Evolutionary conservation across 768 basidiomycete species (phyloP), one percentile per base, ranked within the genome.

Genomic region (Russula sp.): DNA sequence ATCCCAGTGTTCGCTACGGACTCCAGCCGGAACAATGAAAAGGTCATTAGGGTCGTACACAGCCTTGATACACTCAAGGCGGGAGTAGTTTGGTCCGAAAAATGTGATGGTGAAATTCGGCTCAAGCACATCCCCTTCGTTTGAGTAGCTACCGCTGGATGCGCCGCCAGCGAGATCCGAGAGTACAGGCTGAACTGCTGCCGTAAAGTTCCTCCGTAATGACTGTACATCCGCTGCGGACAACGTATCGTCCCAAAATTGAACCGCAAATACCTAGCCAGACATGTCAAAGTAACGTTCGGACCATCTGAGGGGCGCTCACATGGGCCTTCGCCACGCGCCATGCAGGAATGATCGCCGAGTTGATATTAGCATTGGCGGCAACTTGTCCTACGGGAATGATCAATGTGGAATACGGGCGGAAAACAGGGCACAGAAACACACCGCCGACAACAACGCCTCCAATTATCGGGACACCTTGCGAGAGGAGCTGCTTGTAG

Each of bases 291-390:
- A 50, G 8, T n/a, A 2, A 14, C 0, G 20, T 16, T 22, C 35
- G 2, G 37, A n/a, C 6, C 13, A 10, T 27, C 14, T 8, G 31
- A 22, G 37, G 6, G 11, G 48, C 13, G 66, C 74, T 49, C 54
- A 76, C 76, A 57, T 76, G 76, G 34, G 72, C 70, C 66, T 77
- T 77, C 0, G 77, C 76, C 2, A 68, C 71, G 57, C 76, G 65
- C 77, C 77, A 77, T 27, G 70, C 73, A 5, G 75, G 75, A 48
- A 69, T 68, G 27, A 77, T 66, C n/a, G 76, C 75, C 14, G 69
- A 72, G 22, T 67, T 67, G 14, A 77, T 68, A 31, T 73, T 35
- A 7, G 72, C 73, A 59, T 76, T 77, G 39, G 70, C 69, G 8
- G 77, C 59, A 2, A 78, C 75, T 68, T 72, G 65, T 11, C 75